Base-by-base conservation (phyloP, 2,329 filamentous ascomycete species). In the Hymenotorrendiella dingleyae region DNA sequence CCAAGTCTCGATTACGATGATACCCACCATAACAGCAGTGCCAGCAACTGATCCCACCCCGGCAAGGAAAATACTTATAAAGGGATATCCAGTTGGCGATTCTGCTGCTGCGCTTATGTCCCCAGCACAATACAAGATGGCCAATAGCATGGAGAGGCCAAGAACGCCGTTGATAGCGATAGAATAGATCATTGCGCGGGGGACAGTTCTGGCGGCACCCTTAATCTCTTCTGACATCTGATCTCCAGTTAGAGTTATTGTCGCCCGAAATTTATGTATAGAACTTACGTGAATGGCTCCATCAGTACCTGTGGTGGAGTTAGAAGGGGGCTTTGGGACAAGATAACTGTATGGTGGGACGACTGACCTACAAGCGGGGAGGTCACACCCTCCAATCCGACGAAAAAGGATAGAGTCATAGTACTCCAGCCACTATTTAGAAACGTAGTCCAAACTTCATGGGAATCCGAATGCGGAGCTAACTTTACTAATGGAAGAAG, bases 191-290 rank as follows among this genome's bases (percentile, higher is more conserved):
- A 38, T 38, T 4, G 36, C 36, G 3, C 23, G 12, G 6, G 36
- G 36, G 9, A 38, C 36, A 28, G 23, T 38, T 20, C n/a, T 27
- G 22, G 22, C 22, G 7, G 36, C 22, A 12, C 17, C 24, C 16
- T 38, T 38, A 17, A 38, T 38, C 10, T 38, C 36, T 16, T 38
- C 36, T 20, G 36, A 38, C 36, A 38, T 38, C 36, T 38, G 6
- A 5, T n/a, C 21, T 20, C 20, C 5, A 5, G 17, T 38, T 28
- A 38, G 16, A 11, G 29, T 17, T 17, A 37, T 10, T 9, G 4
- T n/a, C 12, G 10, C 7, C 10, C 2, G 11, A 9, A 9, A 24
- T 9, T 14, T 6, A 8, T 16, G 24, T 7, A 20, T 12, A n/a
- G 21, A 11, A 38, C 36, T 28, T 20, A 28, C 36, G n/a, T 38